A percentile compares a stretch with the other conserved stretches of the same genome.
These are phyloP conservation scores for Lunasporangiospora selenospora DNA, from an alignment of 192 early-diverging fungal genomes.

Conservation along the genomic window DNA sequence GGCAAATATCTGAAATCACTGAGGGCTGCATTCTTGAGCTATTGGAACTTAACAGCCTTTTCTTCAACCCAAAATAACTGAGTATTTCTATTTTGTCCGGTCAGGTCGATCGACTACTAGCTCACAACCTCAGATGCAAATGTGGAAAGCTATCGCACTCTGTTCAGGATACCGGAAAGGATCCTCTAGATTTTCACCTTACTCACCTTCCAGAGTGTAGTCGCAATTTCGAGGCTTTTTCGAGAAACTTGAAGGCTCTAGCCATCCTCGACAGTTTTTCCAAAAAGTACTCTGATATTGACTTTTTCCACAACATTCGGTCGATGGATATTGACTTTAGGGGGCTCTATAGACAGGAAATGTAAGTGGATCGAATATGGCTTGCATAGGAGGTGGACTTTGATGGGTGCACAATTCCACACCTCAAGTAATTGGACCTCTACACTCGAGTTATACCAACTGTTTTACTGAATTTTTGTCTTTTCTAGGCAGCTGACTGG, in stretches of 20 bases:
- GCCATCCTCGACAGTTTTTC: conserved; percentile 43
- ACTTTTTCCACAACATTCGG: conserved; percentile 47
- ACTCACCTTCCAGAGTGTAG: conserved; percentile 33
- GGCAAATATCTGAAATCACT: background rate
- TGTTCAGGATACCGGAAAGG: conserved; percentile 3
- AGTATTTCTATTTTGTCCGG: background rate
- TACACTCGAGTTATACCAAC: background rate
- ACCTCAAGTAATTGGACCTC: background rate
- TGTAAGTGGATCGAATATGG: conserved; percentile 35
- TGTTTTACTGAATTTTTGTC: background rate
- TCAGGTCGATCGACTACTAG: conserved; percentile 42
- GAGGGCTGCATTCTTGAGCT: no score
- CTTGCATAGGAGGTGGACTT: no score
- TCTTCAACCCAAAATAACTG: no score
- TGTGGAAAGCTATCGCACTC: conserved; percentile 26
- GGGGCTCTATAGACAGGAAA: conserved; percentile 39
- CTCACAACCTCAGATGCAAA: conserved; percentile 44
- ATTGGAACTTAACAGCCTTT: no score
- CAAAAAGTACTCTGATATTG: conserved; percentile 39
- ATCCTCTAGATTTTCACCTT: conserved; percentile 8
- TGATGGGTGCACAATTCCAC: no score
- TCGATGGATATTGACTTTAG: conserved; percentile 42
- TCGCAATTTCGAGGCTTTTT: conserved; percentile 42
- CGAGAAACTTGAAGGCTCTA: conserved; percentile 32
- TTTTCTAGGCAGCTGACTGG: conserved; percentile 19